Percentiles rank a stretch among this genome's conserved stretches.
These are phyloP conservation scores for Fonsecaea pedrosoi DNA, from an alignment of 2,329 filamentous ascomycete species.

Conservation along the genomic window DNA sequence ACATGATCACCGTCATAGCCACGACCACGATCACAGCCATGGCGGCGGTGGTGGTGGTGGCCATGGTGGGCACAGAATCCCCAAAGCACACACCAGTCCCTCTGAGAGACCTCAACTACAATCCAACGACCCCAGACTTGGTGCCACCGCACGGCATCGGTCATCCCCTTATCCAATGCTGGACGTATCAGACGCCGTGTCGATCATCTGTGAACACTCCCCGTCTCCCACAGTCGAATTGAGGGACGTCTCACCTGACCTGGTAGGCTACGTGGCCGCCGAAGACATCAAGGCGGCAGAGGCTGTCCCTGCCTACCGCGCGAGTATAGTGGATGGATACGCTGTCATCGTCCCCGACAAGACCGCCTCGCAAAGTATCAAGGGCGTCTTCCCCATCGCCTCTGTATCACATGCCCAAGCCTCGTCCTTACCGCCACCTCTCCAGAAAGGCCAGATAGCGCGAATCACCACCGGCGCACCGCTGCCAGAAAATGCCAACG, in stretches of 20 bases:
- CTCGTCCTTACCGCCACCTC: conserved; percentile 64
- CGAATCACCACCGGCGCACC: conserved; percentile 95
- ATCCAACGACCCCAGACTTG: conserved; percentile 66
- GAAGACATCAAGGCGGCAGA: conserved; percentile 81
- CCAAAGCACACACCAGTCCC: conserved; percentile 75
- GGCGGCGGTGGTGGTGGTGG: conserved; percentile 40
- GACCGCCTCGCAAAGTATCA: conserved; percentile 57
- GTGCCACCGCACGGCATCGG: conserved; percentile 73
- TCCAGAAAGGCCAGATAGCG: conserved; percentile 78
- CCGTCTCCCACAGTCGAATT: conserved; percentile 66
- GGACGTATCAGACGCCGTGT: conserved; percentile 79
- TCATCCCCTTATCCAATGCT: conserved; percentile 93
- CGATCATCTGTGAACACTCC: conserved; percentile 74
- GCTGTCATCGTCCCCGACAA: conserved; percentile 71
- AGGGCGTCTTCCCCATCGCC: conserved; percentile 83
- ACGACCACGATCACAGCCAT: conserved; percentile 65
- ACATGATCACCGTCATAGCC: conserved; percentile 43
- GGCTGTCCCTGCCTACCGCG: conserved; percentile 88
- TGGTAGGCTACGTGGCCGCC: conserved; percentile 81
- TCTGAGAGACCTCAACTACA: conserved; percentile 56
- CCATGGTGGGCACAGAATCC: conserved; percentile 55
- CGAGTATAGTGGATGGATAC: conserved; percentile 97
- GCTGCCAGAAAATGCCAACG: conserved; percentile 82
- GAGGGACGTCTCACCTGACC: conserved; percentile 64
- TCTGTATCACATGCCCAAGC: conserved; percentile 85